These are phyloP conservation scores for Amanita fuliginea DNA, from an alignment of 768 basidiomycete genomes.

Conservation along the genomic window DNA sequence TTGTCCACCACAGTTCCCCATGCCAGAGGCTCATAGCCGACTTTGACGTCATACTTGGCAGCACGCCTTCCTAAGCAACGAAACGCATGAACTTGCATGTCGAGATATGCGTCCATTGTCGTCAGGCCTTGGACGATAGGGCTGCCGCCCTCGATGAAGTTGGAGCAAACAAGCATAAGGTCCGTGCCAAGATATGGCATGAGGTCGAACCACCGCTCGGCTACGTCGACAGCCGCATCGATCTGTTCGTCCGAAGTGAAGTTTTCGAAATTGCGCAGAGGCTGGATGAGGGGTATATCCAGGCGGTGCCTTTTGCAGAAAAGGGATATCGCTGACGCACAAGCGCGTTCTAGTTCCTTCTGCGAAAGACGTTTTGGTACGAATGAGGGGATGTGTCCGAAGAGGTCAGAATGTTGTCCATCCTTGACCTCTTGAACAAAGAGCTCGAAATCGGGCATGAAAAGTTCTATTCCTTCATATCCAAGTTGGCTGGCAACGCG, in stretches of 20 bases:
- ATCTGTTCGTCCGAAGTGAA: slow-evolving; percentile 16
- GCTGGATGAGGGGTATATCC: slow-evolving; percentile 22
- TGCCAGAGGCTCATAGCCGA: slow-evolving; percentile 23
- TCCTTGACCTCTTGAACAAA: slow-evolving; percentile 14
- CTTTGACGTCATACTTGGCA: slow-evolving; percentile 15
- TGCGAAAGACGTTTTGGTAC: slow-evolving; percentile 5
- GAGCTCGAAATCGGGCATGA: slow-evolving; percentile 16
- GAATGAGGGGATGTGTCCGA: slow-evolving; percentile 10
- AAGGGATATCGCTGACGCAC: slow-evolving; percentile 14
- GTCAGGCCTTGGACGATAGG: slow-evolving; percentile 11
- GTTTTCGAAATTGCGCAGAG: slow-evolving; percentile 26
- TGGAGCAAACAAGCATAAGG: slow-evolving; percentile 26
- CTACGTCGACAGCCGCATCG: slow-evolving; percentile 15
- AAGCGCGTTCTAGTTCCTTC: slow-evolving; percentile 14
- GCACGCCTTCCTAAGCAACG: slow-evolving; percentile 21
- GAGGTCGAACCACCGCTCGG: slow-evolving; percentile 20
- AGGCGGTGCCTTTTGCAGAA: slow-evolving; percentile 14
- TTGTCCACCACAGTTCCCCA: slow-evolving; percentile 22
- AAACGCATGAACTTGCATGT: slow-evolving; percentile 15
- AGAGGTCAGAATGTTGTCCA: slow-evolving; percentile 12
- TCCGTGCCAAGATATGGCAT: slow-evolving; percentile 17
- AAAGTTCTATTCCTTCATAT: slow-evolving; percentile 22
- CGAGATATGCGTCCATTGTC: slow-evolving; percentile 16
- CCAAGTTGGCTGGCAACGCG: slow-evolving; percentile 19
- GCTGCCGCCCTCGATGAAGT: slow-evolving; percentile 13